These are phyloP conservation scores for Trichophyton rubrum DNA, from an alignment of 2,329 filamentous ascomycete genomes.

Conservation along the genomic window DNA sequence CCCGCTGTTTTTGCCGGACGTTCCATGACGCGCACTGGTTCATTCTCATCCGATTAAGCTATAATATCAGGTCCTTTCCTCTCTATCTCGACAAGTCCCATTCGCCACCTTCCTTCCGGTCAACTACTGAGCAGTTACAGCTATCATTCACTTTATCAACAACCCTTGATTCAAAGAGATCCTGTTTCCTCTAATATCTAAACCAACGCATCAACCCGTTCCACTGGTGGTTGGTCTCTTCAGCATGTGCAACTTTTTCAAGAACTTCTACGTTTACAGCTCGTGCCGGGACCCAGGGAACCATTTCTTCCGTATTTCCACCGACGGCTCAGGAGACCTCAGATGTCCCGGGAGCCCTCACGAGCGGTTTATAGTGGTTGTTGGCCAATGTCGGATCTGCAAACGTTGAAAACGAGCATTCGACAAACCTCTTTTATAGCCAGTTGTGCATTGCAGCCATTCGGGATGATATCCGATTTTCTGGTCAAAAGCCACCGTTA, in stretches of 20 bases:
- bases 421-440: not conserved
- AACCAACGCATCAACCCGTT: not conserved
- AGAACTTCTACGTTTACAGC: conserved; percentile 67
- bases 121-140: not conserved
- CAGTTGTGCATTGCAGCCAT: not conserved
- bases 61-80: not conserved
- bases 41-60: not conserved
- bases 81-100: not conserved
- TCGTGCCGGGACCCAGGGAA: conserved; percentile 54
- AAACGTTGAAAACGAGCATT: conserved; percentile 15
- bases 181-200: not conserved
- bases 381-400: conserved; percentile 50
- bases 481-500: not conserved
- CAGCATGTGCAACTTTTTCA: conserved; percentile 50
- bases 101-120: not conserved
- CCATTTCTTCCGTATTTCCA: conserved; percentile 58
- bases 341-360: conserved; percentile 54
- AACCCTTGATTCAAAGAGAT: not conserved
- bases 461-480: not conserved
- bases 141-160: not conserved
- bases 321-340: conserved; percentile 50
- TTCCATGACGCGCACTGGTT: not conserved
- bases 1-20: not conserved
- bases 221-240: conserved; percentile 9
- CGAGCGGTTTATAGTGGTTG: conserved; percentile 59